phyloP scores from a whole-genome alignment of 148 eudicot species.

The Silene conica region DNA sequence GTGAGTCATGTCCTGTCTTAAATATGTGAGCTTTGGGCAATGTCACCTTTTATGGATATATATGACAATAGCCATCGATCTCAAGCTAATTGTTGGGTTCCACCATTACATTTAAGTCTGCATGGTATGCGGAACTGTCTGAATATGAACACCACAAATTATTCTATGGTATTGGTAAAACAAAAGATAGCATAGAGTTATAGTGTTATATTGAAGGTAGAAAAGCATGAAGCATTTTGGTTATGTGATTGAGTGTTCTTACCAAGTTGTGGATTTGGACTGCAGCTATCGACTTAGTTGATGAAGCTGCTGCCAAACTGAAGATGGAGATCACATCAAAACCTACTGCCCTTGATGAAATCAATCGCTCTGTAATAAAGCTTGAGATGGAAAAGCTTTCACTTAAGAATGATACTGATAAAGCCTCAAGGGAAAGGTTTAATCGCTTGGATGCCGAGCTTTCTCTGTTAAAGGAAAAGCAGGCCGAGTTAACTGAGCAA shows the following conservation, averaged over 20 bases:
- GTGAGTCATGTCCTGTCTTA: background rate
- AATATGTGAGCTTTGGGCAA: background rate
- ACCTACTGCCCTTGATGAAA: conserved; percentile 95
- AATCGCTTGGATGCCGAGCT: conserved; percentile 81
- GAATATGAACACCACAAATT: too few relatives aligned
- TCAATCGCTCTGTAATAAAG: conserved; percentile 83
- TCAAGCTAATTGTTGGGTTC: too few relatives aligned
- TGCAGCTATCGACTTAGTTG: conserved; percentile 95
- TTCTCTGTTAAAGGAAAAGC: conserved; percentile 66
- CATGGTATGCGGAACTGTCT: too few relatives aligned
- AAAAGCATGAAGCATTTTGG: background rate
- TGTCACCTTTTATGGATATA: too few relatives aligned
- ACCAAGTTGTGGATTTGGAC: conserved; percentile 17
- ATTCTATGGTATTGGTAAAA: too few relatives aligned
- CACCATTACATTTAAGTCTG: too few relatives aligned
- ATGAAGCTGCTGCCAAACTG: conserved; percentile 98
- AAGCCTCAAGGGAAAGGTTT: conserved; percentile 88
- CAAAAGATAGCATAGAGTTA: too few relatives aligned
- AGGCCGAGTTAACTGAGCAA: conserved; percentile 72
- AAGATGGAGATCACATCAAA: conserved; percentile 99
- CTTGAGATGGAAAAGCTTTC: conserved; percentile 97
- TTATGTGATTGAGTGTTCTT: background rate
- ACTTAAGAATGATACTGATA: conserved; percentile 84
- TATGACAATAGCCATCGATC: too few relatives aligned
- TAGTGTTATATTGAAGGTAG: background rate